Base-by-base conservation (phyloP, 495 filamentous ascomycete species). In the Aspergillus coremiiformis region DNA sequence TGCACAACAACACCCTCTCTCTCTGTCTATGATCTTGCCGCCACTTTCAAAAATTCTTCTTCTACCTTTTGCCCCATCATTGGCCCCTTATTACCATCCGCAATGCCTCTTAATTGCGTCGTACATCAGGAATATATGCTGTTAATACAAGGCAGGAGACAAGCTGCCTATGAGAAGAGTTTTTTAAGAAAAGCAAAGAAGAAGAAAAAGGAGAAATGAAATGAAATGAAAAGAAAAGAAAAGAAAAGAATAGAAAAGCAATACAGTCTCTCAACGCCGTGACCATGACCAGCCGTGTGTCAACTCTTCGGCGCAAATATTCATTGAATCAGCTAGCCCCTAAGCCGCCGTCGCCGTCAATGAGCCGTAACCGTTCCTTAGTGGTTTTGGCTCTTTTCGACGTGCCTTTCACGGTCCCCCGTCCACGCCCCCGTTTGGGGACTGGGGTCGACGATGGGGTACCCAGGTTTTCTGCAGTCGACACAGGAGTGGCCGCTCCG, bases 381-480 rank as follows among this genome's bases (percentile, higher is more conserved):
- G 85, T 83, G 33, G 89, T 94, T 73, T 95, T 95, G 10, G 90
- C 90, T 64, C 92, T 89, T 77, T 96, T 92, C 39, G 80, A 77
- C 11, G 72, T 67, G 33, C 77, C 79, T 56, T 79, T 80, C 27
- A 63, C 70, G 1, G 59, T 49, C 17, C 68, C 70, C 33, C 71
- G 68, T 45, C 76, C 75, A 55, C 77, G 74, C 1, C 71, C 68
- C 60, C 81, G 72, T 70, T 84, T 78, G 44, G 76, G 61, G 52
- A 77, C 65, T 44, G 75, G 67, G 61, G 80, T 63, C 19, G 73
- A 58, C n/a, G 68, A 62, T 3, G 70, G 69, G 61, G 80, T 53
- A 49, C 71, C 56, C 6, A 66, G 47, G 0, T 71, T 70, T 24
- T 84, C 83, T 21, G 64, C 71, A 7, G 63, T 63, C 29, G 78